Base-by-base conservation (phyloP, 2,329 filamentous ascomycete genomes). In the Stagonosporopsis rhizophila region DNA sequence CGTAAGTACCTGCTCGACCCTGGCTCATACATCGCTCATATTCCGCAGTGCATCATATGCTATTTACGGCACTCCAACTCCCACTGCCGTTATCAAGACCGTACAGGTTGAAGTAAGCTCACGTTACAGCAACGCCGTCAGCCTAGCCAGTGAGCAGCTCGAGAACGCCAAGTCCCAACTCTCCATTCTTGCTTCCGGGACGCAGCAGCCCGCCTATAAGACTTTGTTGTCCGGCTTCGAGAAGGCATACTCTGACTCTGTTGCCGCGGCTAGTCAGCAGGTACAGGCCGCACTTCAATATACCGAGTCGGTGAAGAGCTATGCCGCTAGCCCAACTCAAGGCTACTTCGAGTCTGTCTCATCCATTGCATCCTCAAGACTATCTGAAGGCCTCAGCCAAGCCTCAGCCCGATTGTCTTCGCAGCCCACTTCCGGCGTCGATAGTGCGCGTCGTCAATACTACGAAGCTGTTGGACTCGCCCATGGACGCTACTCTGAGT, bases 391-490 rank as follows among this genome's bases (percentile, higher is more conserved):
- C n/a, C 80, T 91, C 5, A 83, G 83, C 48, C 83, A 83, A 70
- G 91, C 90, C 6, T 89, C 89, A 48, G 82, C 87, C 32, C 89
- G 92, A 57, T 90, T 90, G 64, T 82, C 87, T 45, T 82, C 86
- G 14, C 84, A 87, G 37, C 83, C 87, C 1, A 87, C 88, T 1
- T 79, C 81, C 72, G 49, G 48, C 11, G 61, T 88, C 78, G 75
- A 88, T 77, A 80, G 84, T 81, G 77, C 85, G 79, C 71, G 85
- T 81, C 71, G 87, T 82, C 79, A 89, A 54, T 94, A 94, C 75
- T 93, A 92, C 65, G 89, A 91, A 61, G 90, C 88, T 11, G 76
- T 95, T 22, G 91, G 91, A 25, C 75, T 91, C 40, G 91, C 92
- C 0, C 89, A 96, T 67, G 90, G 87, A 39, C 86, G 88, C 34